Base-by-base conservation (phyloP, 2,329 filamentous ascomycete genomes). In the Sclerotinia subarctica region DNA sequence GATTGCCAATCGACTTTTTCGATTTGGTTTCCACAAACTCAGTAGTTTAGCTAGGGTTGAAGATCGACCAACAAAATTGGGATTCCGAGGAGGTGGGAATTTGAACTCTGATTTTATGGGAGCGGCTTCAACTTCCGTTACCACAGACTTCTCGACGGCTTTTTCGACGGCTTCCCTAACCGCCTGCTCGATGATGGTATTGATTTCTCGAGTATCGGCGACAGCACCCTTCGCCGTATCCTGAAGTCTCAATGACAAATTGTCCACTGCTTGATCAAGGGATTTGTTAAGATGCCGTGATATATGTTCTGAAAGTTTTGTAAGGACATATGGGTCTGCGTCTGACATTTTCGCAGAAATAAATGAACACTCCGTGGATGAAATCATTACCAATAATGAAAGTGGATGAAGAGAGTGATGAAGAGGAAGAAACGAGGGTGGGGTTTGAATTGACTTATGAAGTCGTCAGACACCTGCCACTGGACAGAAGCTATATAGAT, bases 1-100 rank as follows among this genome's bases (percentile, higher is more conserved):
- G 53, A 73, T 69, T n/a, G 70, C 72, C 46, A 73, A 71, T 35
- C 73, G 64, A 10, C 68, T 69, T 49, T 68, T 73, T 21, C 67
- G 58, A 19, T 69, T 69, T 21, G 73, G 72, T 42, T 72, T 72
- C 72, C 73, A 74, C 64, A 74, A 71, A n/a, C 69, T 69, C 17
- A 74, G 71, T 24, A 75, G 51, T 58, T 71, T 70, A 13, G 67
- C 68, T 5, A 75, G 56, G 24, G 67, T 65, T 13, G 65, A 49
- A 53, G 69, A 69, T 13, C 73, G 68, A 1, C 73, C 73, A 66
- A 73, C 68, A 63, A 75, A 75, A 44, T 72, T 66, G 3, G 70
- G 67, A 68, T 74, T 75, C 19, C 70, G 67, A 15, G 66, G 32
- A 59, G 72, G 68, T 35, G 71, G 71, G 5, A 73, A 69, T 57